phyloP scores from a whole-genome alignment of 2,329 filamentous ascomycete species.

The Rasamsonia emersonii region DNA sequence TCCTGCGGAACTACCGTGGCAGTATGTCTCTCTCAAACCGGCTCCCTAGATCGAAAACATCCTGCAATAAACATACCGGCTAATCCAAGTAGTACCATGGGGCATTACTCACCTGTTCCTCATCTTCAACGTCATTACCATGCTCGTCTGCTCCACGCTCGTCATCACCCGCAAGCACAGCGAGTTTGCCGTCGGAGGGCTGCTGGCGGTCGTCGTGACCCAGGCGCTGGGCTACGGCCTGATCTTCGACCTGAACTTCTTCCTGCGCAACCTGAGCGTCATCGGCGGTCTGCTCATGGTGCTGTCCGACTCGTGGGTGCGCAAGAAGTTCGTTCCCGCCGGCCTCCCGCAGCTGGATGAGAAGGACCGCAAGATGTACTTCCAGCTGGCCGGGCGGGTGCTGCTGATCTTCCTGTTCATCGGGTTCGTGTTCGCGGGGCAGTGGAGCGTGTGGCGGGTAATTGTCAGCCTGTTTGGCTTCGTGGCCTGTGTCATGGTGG shows the following conservation, averaged over 20 bases:
- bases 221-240: slow-evolving; percentile 95
- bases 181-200: slow-evolving; percentile 82
- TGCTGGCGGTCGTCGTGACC: slow-evolving; percentile 82
- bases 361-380: slow-evolving; percentile 99
- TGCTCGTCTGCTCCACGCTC: slow-evolving; percentile 70
- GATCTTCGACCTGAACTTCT: slow-evolving; percentile 99
- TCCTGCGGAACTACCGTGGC: slow-evolving; percentile 83
- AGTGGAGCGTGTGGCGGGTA: slow-evolving; percentile 85
- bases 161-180: slow-evolving; percentile 91
- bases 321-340: slow-evolving; percentile 93
- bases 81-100: slow-evolving; percentile 65
- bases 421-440: slow-evolving; percentile 89
- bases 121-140: slow-evolving; percentile 78
- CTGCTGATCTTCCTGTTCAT: slow-evolving; percentile 96
- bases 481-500: slow-evolving; percentile 93
- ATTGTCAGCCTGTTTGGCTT: slow-evolving; percentile 76
- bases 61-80: neutral
- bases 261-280: slow-evolving; percentile 95
- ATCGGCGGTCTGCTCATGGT: slow-evolving; percentile 98
- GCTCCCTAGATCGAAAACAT: neutral
- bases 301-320: slow-evolving; percentile 93
- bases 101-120: slow-evolving; percentile 92
- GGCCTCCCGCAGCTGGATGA: slow-evolving; percentile 90
- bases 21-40: slow-evolving; percentile 54
- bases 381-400: slow-evolving; percentile 92